A percentile compares a stretch with the other conserved stretches of the same genome.
These are phyloP conservation scores for Termitomyces sp. DNA, from an alignment of 768 basidiomycete genomes.

Conservation along the genomic window DNA sequence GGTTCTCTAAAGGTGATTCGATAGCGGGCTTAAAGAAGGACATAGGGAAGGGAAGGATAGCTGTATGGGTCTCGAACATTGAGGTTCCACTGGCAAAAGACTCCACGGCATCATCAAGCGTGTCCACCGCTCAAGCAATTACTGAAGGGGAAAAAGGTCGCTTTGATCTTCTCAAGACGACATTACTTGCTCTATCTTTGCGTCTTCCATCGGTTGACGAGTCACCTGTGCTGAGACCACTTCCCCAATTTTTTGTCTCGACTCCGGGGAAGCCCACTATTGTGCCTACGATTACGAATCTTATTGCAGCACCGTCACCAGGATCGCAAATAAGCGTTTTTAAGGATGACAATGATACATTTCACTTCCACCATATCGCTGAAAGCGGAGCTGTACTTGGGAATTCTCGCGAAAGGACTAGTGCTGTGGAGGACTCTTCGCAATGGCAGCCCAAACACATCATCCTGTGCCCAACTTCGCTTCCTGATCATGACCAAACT, in stretches of 20 bases:
- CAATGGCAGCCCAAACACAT: constrained; percentile 48
- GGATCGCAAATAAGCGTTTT: constrained; percentile 32
- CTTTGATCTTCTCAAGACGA: constrained; percentile 22
- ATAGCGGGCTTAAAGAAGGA: constrained; percentile 27
- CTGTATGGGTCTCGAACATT: constrained; percentile 52
- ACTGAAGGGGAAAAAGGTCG: constrained; percentile 20
- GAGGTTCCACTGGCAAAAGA: constrained; percentile 47
- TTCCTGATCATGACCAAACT: constrained; percentile 48
- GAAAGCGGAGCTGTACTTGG: constrained; percentile 26
- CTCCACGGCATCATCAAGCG: constrained; percentile 16
- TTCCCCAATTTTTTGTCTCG: constrained; percentile 58
- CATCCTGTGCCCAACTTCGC: constrained; percentile 43
- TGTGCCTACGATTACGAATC: constrained; percentile 32
- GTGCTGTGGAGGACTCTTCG: constrained; percentile 20
- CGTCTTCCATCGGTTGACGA: constrained; percentile 36
- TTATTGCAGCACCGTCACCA: constrained; percentile 26
- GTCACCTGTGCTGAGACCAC: constrained; percentile 30
- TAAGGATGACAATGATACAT: constrained; percentile 67
- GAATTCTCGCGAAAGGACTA: constrained; percentile 20
- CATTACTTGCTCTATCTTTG: constrained; percentile 29
- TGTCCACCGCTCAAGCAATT: constrained; percentile 9
- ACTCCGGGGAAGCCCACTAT: constrained; percentile 35
- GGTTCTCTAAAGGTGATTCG: constrained; percentile 16
- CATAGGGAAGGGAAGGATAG: constrained; percentile 42
- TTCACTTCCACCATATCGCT: constrained; percentile 45